Evolutionary conservation across 768 basidiomycete genomes (phyloP).

Genomic region (Pleurotus pulmonarius): DNA sequence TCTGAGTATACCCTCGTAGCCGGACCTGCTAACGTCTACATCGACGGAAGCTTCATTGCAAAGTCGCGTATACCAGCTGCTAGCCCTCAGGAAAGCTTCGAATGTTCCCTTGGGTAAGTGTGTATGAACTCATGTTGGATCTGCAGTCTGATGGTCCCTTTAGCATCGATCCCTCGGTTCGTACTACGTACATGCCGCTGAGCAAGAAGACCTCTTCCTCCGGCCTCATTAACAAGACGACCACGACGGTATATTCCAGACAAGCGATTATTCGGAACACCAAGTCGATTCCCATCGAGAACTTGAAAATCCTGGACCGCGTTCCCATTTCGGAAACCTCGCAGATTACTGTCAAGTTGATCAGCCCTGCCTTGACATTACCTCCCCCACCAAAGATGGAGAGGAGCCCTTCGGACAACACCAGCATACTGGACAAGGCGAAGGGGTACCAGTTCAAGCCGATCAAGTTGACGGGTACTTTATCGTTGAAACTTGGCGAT

Average conservation of each 20-base stretch:
- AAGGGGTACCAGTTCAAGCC: too few relatives aligned
- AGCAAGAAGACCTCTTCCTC: slow-evolving; percentile 23
- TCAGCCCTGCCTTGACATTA: slow-evolving; percentile 34
- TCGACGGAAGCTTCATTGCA: slow-evolving; percentile 39
- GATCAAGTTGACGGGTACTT: not conserved
- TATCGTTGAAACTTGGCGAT: not conserved
- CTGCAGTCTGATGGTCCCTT: too few relatives aligned
- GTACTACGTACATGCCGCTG: slow-evolving; percentile 1
- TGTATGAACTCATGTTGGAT: not conserved
- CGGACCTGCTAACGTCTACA: slow-evolving; percentile 33
- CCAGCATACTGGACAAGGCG: too few relatives aligned
- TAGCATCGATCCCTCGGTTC: slow-evolving; percentile 1
- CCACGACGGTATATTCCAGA: slow-evolving; percentile 5
- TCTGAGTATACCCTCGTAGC: slow-evolving; percentile 33
- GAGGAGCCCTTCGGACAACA: too few relatives aligned
- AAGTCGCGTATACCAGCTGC: slow-evolving; percentile 27
- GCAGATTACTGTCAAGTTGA: slow-evolving; percentile 23
- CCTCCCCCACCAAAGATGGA: slow-evolving; percentile 8
- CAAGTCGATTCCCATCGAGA: not conserved
- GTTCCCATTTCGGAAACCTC: slow-evolving; percentile 1
- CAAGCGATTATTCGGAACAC: slow-evolving; percentile 1
- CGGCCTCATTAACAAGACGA: slow-evolving; percentile 30
- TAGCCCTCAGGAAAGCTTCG: slow-evolving; percentile 36
- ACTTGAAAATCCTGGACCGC: slow-evolving; percentile 4
- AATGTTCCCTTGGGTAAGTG: slow-evolving; percentile 35